Evolutionary conservation across 2,329 filamentous ascomycete species (phyloP).

Genomic region (Ceratocystis harringtonii): DNA sequence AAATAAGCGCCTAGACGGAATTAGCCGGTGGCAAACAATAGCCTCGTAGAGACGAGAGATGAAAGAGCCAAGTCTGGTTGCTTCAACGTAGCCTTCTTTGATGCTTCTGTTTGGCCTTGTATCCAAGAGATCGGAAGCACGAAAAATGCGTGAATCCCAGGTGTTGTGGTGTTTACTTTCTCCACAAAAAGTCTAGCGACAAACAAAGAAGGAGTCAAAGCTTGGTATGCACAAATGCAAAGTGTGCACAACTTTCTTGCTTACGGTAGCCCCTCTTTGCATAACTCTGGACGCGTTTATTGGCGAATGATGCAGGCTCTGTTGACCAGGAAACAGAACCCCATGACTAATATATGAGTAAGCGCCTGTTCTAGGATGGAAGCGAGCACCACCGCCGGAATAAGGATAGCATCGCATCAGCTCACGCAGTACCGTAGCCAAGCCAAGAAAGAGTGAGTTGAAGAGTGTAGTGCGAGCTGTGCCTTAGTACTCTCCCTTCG

Average conservation of each 20-base stretch:
- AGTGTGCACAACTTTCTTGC: not conserved
- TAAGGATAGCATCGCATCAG: too few species aligned
- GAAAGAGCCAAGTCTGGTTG: not conserved
- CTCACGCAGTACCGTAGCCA: too few species aligned
- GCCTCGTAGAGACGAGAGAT: not conserved
- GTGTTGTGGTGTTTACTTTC: constrained; percentile 6
- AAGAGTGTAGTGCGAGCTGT: too few species aligned
- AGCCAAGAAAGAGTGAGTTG: too few species aligned
- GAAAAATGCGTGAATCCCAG: constrained; percentile 2
- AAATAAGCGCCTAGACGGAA: not conserved
- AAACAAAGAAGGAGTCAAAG: not conserved
- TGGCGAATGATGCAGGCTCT: not conserved
- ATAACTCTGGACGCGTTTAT: constrained; percentile 5
- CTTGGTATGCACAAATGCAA: not conserved
- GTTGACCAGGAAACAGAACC: constrained; percentile 2
- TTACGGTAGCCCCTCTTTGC: not conserved
- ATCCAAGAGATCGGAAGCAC: not conserved
- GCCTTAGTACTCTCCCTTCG: too few species aligned
- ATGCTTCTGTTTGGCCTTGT: not conserved
- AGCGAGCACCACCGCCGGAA: too few species aligned
- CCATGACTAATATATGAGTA: not conserved
- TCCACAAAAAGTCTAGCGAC: not conserved
- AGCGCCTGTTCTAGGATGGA: not conserved
- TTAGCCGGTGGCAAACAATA: not conserved
- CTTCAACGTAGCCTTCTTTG: not conserved